A percentile compares a stretch with the other conserved stretches of the same genome.
Evolutionary conservation across 345 rosid species (phyloP).

Genomic region (Trapa incisa): DNA sequence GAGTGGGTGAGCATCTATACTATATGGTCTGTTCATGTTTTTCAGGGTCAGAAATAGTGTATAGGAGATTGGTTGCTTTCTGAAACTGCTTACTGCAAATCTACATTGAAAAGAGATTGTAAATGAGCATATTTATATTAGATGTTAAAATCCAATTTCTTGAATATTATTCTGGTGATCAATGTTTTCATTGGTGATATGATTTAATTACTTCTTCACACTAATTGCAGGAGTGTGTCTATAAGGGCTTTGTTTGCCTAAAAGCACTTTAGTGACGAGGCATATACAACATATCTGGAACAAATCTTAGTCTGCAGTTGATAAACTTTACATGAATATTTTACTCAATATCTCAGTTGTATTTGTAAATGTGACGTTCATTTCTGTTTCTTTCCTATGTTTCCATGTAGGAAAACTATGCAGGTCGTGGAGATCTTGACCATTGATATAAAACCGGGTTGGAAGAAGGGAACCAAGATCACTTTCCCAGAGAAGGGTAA

Average conservation of each 20-base stretch:
- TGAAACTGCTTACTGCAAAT: too few relatives aligned
- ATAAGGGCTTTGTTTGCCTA: too few relatives aligned
- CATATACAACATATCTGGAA: not conserved
- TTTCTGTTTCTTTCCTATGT: not conserved
- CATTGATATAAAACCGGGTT: conserved; percentile 69
- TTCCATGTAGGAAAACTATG: conserved; percentile 44
- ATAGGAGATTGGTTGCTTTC: too few relatives aligned
- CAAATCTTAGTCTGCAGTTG: not conserved
- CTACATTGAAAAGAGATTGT: too few relatives aligned
- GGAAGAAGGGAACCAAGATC: conserved; percentile 87
- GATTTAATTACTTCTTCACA: too few relatives aligned
- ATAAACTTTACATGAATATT: not conserved
- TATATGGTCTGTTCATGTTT: not conserved
- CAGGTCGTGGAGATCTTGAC: conserved; percentile 68
- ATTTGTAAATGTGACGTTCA: too few relatives aligned
- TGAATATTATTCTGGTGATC: too few relatives aligned
- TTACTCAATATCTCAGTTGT: not conserved
- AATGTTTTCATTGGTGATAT: too few relatives aligned
- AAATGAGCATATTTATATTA: too few relatives aligned
- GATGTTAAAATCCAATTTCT: too few relatives aligned
- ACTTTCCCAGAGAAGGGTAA: conserved; percentile 90
- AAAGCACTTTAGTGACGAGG: too few relatives aligned
- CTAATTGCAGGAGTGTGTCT: too few relatives aligned
- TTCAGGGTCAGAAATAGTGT: not conserved
- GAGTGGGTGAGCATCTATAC: conserved; percentile 39